phyloP scores from a whole-genome alignment of 345 rosid species.

The Rhizophora apiculata region DNA sequence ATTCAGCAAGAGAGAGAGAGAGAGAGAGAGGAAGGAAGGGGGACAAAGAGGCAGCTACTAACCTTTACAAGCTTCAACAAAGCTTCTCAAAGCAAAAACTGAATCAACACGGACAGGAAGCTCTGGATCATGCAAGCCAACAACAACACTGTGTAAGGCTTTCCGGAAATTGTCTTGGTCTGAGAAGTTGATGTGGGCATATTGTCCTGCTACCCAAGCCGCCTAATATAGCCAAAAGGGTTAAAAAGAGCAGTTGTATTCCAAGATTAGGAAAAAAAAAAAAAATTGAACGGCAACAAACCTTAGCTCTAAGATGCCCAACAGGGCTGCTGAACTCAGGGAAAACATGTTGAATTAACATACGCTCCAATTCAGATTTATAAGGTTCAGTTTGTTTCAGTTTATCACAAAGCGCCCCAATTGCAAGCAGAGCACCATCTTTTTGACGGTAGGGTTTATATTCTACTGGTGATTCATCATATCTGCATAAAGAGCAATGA shows the following conservation, averaged over 20 bases:
- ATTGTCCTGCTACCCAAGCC: slow-evolving; percentile 98
- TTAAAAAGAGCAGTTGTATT: not conserved
- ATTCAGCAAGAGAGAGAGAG: slow-evolving; percentile 6
- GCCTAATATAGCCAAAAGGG: slow-evolving; percentile 48
- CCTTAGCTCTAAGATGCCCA: slow-evolving; percentile 99
- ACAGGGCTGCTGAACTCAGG: slow-evolving; percentile 91
- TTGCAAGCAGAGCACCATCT: slow-evolving; percentile 97
- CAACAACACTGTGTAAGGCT: slow-evolving; percentile 81
- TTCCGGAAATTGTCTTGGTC: slow-evolving; percentile 79
- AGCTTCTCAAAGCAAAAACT: slow-evolving; percentile 89
- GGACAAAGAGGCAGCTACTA: slow-evolving; percentile 16
- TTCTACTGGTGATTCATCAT: slow-evolving; percentile 70
- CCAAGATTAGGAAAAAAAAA: not conserved
- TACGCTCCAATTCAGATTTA: slow-evolving; percentile 84
- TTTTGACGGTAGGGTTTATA: slow-evolving; percentile 81
- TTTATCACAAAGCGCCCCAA: slow-evolving; percentile 98
- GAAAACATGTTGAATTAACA: slow-evolving; percentile 96
- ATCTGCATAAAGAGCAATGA: slow-evolving; percentile 38
- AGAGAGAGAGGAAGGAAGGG: slow-evolving; percentile 1
- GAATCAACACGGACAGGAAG: slow-evolving; percentile 99
- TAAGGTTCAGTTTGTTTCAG: slow-evolving; percentile 92
- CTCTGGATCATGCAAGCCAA: slow-evolving; percentile 89
- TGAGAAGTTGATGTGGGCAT: slow-evolving; percentile 77
- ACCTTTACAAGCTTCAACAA: slow-evolving; percentile 95
- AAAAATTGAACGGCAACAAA: slow-evolving; percentile 26